phyloP scores from a whole-genome alignment of 768 basidiomycete genomes.

The Lentinula guzmanii region DNA sequence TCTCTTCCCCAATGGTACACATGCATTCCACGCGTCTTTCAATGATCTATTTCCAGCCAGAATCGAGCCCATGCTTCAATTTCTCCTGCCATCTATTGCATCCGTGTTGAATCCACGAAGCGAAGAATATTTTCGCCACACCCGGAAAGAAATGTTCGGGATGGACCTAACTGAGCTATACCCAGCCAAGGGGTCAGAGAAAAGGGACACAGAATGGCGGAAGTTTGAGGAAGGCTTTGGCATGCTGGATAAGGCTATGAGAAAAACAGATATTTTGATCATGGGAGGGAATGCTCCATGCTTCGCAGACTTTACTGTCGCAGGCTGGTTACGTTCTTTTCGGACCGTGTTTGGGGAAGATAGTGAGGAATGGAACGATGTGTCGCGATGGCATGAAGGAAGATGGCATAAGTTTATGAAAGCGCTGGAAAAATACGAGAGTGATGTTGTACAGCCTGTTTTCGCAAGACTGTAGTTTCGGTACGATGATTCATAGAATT shows the following conservation, averaged over 20 bases:
- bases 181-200: not conserved
- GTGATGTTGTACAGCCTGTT: not conserved
- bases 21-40: slow-evolving; percentile 20
- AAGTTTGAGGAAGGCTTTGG: slow-evolving; percentile 7
- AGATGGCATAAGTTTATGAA: slow-evolving; percentile 9
- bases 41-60: not conserved
- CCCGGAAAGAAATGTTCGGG: slow-evolving; percentile 7
- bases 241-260: slow-evolving; percentile 2
- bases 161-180: slow-evolving; percentile 3
- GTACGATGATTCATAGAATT: no score
- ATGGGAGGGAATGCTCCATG: slow-evolving; percentile 5
- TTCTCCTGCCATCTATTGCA: slow-evolving; percentile 4
- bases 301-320: slow-evolving; percentile 9
- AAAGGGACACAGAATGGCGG: slow-evolving; percentile 2
- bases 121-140: slow-evolving; percentile 8
- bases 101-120: slow-evolving; percentile 6
- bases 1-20: slow-evolving; percentile 23
- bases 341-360: slow-evolving; percentile 8
- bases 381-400: slow-evolving; percentile 10
- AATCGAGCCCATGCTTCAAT: slow-evolving; percentile 15
- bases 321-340: not conserved
- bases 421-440: slow-evolving; percentile 8
- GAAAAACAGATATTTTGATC: slow-evolving; percentile 7
- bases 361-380: slow-evolving; percentile 11
- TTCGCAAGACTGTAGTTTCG: not conserved